Conservation (phyloP, 495 filamentous ascomycete species). For the Lasiosphaeria ovina region DNA sequence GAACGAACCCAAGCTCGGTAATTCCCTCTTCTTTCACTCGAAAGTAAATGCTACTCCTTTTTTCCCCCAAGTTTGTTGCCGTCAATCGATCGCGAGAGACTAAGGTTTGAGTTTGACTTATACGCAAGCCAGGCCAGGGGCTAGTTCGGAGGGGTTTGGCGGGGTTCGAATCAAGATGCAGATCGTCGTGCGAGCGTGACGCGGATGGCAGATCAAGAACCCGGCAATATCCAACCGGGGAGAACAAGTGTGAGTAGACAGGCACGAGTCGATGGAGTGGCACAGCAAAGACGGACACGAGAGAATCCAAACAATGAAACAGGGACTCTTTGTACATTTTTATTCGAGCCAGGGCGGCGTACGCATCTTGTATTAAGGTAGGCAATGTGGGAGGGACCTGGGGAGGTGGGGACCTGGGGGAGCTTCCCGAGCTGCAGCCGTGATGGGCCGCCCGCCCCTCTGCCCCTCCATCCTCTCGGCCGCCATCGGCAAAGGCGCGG, state of each 20-base stretch:
- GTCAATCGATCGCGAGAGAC: background rate
- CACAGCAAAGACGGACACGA: background rate
- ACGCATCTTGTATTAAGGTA: background rate
- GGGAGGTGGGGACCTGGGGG: too few species aligned
- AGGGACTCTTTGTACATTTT: background rate
- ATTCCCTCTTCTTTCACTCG: too few species aligned
- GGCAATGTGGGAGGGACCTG: too few species aligned
- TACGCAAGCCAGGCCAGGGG: conserved; percentile 3
- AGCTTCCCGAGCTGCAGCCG: background rate
- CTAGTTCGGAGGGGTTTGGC: background rate
- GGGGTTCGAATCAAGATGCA: conserved; percentile 2
- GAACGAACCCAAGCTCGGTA: too few species aligned
- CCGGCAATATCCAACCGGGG: background rate
- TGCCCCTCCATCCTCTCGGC: conserved; percentile 27
- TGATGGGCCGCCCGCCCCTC: conserved; percentile 3
- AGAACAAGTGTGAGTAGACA: background rate
- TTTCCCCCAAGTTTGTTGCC: too few species aligned
- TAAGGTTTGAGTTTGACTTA: conserved; percentile 21
- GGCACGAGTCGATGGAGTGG: background rate
- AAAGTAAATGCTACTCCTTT: too few species aligned
- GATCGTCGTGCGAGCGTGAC: background rate
- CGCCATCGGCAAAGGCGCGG: conserved; percentile 29
- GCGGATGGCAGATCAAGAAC: conserved; percentile 1
- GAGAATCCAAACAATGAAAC: background rate
- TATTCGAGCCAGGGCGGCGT: background rate